Evolutionary conservation across 1,284 basidiomycete genomes (phyloP).

Genomic region (Cryptococcus neoformans): DNA sequence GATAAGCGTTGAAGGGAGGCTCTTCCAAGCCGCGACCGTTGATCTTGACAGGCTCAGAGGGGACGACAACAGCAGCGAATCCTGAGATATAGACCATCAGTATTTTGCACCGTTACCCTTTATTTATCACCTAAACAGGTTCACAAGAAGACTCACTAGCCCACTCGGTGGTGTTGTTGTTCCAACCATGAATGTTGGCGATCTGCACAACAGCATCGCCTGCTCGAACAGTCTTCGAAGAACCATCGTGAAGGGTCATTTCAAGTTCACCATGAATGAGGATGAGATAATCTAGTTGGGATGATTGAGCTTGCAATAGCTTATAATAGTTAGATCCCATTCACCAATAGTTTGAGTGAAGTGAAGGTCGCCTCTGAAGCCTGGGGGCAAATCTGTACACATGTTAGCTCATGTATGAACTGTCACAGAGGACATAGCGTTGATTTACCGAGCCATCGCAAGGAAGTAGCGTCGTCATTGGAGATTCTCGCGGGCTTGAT

Average conservation of each 20-base stretch:
- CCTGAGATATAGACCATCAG: background rate
- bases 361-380: slow-evolving; percentile 3
- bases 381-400: slow-evolving; percentile 10
- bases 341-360: slow-evolving; percentile 14
- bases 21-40: slow-evolving; percentile 12
- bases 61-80: slow-evolving; percentile 8
- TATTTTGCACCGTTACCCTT: background rate
- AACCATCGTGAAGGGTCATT: slow-evolving; percentile 13
- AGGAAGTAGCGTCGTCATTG: slow-evolving; percentile 9
- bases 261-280: slow-evolving; percentile 14
- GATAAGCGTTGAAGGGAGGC: slow-evolving; percentile 11
- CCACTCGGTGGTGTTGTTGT: slow-evolving; percentile 9
- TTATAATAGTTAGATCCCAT: background rate
- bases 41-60: slow-evolving; percentile 8
- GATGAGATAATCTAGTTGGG: slow-evolving; percentile 11
- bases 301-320: background rate
- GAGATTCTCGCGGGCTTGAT: slow-evolving; percentile 4
- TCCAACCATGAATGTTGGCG: slow-evolving; percentile 16
- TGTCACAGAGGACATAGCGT: background rate
- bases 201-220: slow-evolving; percentile 3
- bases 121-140: too few species aligned
- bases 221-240: slow-evolving; percentile 7
- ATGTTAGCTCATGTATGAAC: background rate
- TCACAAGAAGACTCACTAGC: slow-evolving; percentile 10
- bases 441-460: slow-evolving; percentile 15